Evolutionary conservation across 495 filamentous ascomycete genomes (phyloP).

Genomic region (Penicillium malachiteum): DNA sequence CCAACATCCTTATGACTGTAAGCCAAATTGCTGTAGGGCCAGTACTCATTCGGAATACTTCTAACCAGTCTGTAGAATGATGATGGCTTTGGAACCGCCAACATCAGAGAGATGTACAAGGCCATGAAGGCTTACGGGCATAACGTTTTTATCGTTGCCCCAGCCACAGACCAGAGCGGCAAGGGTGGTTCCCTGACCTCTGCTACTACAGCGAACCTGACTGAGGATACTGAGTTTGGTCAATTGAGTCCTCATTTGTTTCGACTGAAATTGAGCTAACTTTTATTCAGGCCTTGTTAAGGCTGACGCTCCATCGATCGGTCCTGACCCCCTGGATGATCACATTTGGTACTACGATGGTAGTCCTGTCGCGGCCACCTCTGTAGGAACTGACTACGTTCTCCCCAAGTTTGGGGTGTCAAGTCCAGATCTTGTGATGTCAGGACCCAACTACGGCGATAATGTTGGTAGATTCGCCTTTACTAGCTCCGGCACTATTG

Average conservation of each 20-base stretch:
- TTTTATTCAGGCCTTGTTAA: neutral
- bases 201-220: neutral
- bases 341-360: neutral
- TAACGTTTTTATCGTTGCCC: neutral
- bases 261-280: neutral
- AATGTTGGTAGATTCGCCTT: neutral
- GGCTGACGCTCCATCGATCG: neutral
- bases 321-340: neutral
- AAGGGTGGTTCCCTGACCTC: neutral
- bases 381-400: neutral
- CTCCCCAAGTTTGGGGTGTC: neutral
- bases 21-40: too few relatives aligned
- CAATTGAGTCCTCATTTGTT: neutral
- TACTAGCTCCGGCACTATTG: neutral
- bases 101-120: neutral
- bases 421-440: neutral
- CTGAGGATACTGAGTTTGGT: neutral
- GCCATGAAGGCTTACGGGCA: neutral
- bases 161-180: neutral
- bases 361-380: neutral
- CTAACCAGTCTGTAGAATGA: neutral
- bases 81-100: neutral
- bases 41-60: too few relatives aligned
- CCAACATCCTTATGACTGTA: too few relatives aligned
- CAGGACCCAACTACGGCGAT: neutral